A percentile compares a stretch with the other conserved stretches of the same genome.
phyloP scores from a whole-genome alignment of 139 green algal species.

The Klebsormidium nitens region DNA sequence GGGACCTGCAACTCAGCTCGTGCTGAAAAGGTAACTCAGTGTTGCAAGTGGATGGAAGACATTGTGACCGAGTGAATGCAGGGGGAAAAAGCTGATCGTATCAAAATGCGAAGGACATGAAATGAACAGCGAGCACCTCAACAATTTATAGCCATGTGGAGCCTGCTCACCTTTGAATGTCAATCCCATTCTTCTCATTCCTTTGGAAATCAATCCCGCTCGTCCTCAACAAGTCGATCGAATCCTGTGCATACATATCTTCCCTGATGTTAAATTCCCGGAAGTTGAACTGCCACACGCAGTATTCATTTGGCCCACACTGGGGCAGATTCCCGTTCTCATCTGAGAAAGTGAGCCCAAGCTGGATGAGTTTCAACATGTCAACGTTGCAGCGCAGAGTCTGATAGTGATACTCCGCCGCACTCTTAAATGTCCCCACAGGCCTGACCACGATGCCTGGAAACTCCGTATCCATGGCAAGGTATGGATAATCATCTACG shows the following conservation, averaged over 20 bases:
- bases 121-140: not conserved
- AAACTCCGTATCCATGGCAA: constrained; percentile 99
- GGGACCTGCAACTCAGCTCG: too few species aligned
- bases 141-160: too few species aligned
- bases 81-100: too few species aligned
- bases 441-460: constrained; percentile 86
- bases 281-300: constrained; percentile 99
- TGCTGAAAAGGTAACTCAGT: too few species aligned
- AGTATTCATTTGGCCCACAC: constrained; percentile 47
- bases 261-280: constrained; percentile 84
- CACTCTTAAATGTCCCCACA: constrained; percentile 93
- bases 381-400: constrained; percentile 92
- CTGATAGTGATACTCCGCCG: constrained; percentile 94
- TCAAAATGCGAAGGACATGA: too few species aligned
- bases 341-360: constrained; percentile 95
- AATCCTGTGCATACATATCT: constrained; percentile 93
- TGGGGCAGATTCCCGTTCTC: constrained; percentile 78
- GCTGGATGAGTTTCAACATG: constrained; percentile 99
- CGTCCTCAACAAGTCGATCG: constrained; percentile 93
- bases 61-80: too few species aligned
- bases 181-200: constrained; percentile 80
- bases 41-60: too few species aligned
- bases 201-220: constrained; percentile 94
- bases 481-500: constrained; percentile 85
- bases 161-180: constrained; percentile 51